Evolutionary conservation across 768 basidiomycete genomes (phyloP), one percentile per base, ranked within the genome.

Genomic region (Mycena indigotica): DNA sequence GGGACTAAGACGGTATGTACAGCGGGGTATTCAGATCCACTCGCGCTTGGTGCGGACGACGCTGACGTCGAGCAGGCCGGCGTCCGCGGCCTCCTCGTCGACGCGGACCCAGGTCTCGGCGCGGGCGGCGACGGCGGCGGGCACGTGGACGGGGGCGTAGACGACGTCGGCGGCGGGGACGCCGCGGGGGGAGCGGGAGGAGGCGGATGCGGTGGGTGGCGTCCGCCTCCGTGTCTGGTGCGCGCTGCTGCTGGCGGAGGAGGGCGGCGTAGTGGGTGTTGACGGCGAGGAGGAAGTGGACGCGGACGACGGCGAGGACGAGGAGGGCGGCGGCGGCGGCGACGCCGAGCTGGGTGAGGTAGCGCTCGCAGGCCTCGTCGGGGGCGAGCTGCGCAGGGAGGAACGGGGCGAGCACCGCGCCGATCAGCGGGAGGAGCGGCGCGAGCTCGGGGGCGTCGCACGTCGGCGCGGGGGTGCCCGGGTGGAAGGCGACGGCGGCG

Each of bases 401-500:
- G 44, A 35, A 48, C 26, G 21, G 24, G 25, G 41, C 24, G 23
- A 89, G 71, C 64, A 80, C 88, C 64, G 92, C 76, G 0, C 89
- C 90, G 66, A 88, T 80, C 66, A 89, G 87, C 50, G 81, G 77
- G 72, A 90, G 71, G 62, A 84, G 84, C 12, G 84, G 83, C 72
- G 91, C 80, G 40, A 92, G 74, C 67, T 91, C 89, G 17, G 89
- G 86, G 53, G 91, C 87, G 65, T 88, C 86, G 73, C 91, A 93
- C 2, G 89, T 71, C 17, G n/a, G n/a, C 32, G 77, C 79, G 85
- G 76, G 28, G 87, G 82, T 28, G 77, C 70, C 49, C 77, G 79
- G 69, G 87, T 28, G 25, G 26, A 21, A 86, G 2, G 85, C 80
- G 6, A 77, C 80, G 66, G 87, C 88, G 5, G 83, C 81, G 50